phyloP scores from a whole-genome alignment of 2,329 filamentous ascomycete species.

The Tetracladium maxilliforme region DNA sequence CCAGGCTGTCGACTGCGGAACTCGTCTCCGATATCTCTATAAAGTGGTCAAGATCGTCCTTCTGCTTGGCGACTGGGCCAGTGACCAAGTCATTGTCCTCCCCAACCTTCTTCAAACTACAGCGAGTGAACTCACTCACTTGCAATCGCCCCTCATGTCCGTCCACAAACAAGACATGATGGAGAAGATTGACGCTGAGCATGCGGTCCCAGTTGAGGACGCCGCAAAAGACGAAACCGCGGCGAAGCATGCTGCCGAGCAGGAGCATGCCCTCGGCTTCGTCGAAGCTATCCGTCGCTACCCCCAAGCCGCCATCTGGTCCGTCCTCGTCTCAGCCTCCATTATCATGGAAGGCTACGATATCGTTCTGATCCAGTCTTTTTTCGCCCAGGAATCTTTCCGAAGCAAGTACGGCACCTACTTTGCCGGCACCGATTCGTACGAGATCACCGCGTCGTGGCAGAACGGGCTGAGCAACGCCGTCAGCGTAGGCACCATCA shows the following conservation, averaged over 20 bases:
- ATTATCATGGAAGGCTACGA: slow-evolving; percentile 38
- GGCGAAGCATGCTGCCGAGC: neutral
- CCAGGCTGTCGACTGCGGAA: too few species aligned
- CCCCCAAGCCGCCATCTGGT: slow-evolving; percentile 13
- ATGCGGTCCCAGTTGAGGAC: neutral
- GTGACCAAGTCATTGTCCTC: too few species aligned
- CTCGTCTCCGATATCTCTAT: too few species aligned
- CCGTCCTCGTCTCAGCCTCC: slow-evolving; percentile 14
- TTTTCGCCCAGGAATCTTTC: slow-evolving; percentile 26
- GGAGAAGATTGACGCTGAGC: slow-evolving; percentile 1
- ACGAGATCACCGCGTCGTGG: too few species aligned
- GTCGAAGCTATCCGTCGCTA: neutral
- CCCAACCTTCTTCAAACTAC: too few species aligned
- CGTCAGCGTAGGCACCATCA: slow-evolving; percentile 21
- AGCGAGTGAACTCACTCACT: too few species aligned
- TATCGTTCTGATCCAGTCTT: slow-evolving; percentile 26
- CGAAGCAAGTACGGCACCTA: slow-evolving; percentile 23
- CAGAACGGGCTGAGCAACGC: neutral
- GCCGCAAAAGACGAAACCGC: too few species aligned
- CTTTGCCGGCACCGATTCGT: slow-evolving; percentile 1
- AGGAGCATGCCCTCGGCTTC: slow-evolving; percentile 1
- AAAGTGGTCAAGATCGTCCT: too few species aligned
- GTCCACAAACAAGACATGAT: slow-evolving; percentile 6
- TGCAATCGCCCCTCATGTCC: slow-evolving; percentile 3
- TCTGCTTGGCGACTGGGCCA: too few species aligned